These are phyloP conservation scores for Mucor circinelloides DNA, from an alignment of 371 early-diverging fungal species.

Conservation along the genomic window DNA sequence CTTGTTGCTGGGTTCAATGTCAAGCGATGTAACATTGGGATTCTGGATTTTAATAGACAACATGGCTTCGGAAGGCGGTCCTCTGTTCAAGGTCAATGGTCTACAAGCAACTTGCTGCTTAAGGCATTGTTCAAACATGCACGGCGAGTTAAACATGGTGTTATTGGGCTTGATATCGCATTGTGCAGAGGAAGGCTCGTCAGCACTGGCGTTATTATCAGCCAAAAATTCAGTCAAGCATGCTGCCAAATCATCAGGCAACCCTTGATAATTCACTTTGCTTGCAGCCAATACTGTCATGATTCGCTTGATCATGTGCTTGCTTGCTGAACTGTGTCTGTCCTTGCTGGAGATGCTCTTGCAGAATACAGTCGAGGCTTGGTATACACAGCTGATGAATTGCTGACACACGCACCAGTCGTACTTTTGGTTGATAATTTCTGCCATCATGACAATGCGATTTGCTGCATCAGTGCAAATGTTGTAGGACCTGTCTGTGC, in stretches of 20 bases:
- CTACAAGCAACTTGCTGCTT: constrained; percentile 10
- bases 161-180: constrained; percentile 26
- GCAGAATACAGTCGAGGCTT: constrained; percentile 48
- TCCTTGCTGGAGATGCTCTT: constrained; percentile 35
- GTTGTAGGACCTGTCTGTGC: constrained; percentile 33
- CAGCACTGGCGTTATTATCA: constrained; percentile 24
- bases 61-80: constrained; percentile 15
- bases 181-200: constrained; percentile 6
- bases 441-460: constrained; percentile 41
- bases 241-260: constrained; percentile 43
- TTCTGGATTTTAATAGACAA: constrained; percentile 24
- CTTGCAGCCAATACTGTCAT: constrained; percentile 33
- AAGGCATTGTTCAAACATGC: constrained; percentile 19
- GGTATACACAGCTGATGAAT: constrained; percentile 45
- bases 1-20: constrained; percentile 13
- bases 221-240: constrained; percentile 45
- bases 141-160: constrained; percentile 38
- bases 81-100: neutral
- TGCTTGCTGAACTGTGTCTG: constrained; percentile 16
- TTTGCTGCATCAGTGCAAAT: constrained; percentile 53
- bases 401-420: constrained; percentile 54
- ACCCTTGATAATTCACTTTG: constrained; percentile 37
- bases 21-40: constrained; percentile 5
- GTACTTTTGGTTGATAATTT: constrained; percentile 34
- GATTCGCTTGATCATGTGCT: constrained; percentile 48